These are phyloP conservation scores for Cordyceps militaris DNA, from an alignment of 2,329 filamentous ascomycete species.

Conservation along the genomic window DNA sequence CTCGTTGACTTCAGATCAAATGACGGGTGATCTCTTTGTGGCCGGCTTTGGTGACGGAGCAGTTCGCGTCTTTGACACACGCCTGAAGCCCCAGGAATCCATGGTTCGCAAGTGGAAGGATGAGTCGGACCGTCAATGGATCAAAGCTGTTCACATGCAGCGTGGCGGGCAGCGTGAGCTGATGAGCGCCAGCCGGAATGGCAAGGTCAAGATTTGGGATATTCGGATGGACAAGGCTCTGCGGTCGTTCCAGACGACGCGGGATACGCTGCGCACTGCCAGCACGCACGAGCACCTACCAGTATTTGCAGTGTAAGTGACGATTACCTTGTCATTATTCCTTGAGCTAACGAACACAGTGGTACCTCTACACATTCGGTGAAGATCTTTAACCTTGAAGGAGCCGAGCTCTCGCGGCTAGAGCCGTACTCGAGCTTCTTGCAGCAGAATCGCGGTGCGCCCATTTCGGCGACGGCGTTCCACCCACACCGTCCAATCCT, in stretches of 20 bases:
- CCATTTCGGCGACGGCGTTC: slow-evolving; percentile 86
- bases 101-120: slow-evolving; percentile 98
- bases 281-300: slow-evolving; percentile 95
- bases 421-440: slow-evolving; percentile 90
- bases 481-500: slow-evolving; percentile 92
- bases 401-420: slow-evolving; percentile 68
- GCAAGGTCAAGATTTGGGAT: slow-evolving; percentile 94
- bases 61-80: slow-evolving; percentile 87
- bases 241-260: slow-evolving; percentile 66
- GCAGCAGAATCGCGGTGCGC: slow-evolving; percentile 68
- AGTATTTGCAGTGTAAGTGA: slow-evolving; percentile 82
- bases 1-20: slow-evolving; percentile 91
- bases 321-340: not conserved
- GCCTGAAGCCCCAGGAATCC: slow-evolving; percentile 72
- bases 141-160: slow-evolving; percentile 94
- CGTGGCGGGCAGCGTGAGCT: slow-evolving; percentile 89
- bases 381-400: slow-evolving; percentile 87
- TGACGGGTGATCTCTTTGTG: slow-evolving; percentile 92
- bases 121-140: slow-evolving; percentile 77
- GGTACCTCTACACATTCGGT: slow-evolving; percentile 83
- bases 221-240: slow-evolving; percentile 78
- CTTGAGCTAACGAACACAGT: slow-evolving; percentile 36
- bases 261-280: slow-evolving; percentile 72
- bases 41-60: slow-evolving; percentile 95
- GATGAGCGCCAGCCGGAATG: slow-evolving; percentile 82